Percentiles rank a stretch among this genome's conserved stretches.
Conservation (phyloP, 2,329 filamentous ascomycete genomes). For the Epichloe glyceriae region DNA sequence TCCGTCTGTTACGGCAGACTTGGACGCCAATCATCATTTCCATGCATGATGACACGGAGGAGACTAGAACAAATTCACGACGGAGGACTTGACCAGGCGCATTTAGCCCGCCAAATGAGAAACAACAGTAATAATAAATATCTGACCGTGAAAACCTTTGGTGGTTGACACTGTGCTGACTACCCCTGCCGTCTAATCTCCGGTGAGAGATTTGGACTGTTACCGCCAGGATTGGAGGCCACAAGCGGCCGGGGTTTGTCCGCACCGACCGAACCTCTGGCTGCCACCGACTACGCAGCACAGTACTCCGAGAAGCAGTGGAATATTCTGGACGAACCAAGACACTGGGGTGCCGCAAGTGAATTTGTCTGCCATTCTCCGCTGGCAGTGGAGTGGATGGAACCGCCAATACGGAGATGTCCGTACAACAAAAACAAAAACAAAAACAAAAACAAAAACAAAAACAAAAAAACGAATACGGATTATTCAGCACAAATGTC, state of each 20-base stretch:
- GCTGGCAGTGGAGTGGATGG: no score
- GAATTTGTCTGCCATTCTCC: neutral
- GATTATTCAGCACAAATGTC: neutral
- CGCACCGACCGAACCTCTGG: neutral
- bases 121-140: no score
- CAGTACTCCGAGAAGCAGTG: neutral
- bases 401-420: no score
- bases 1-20: neutral
- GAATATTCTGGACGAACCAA: neutral
- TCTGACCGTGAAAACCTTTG: neutral
- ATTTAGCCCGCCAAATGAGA: no score
- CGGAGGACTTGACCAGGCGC: no score
- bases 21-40: no score
- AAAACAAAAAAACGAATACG: no score
- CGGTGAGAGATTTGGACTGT: constrained; percentile 1
- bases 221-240: neutral
- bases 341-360: neutral
- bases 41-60: no score
- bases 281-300: neutral
- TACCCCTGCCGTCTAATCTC: neutral
- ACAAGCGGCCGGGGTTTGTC: neutral
- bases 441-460: no score
- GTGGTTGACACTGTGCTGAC: no score
- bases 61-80: no score
- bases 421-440: no score